Evolutionary conservation across 176 grass and related monocot species (phyloP).

Genomic region (Phyllostachys edulis): DNA sequence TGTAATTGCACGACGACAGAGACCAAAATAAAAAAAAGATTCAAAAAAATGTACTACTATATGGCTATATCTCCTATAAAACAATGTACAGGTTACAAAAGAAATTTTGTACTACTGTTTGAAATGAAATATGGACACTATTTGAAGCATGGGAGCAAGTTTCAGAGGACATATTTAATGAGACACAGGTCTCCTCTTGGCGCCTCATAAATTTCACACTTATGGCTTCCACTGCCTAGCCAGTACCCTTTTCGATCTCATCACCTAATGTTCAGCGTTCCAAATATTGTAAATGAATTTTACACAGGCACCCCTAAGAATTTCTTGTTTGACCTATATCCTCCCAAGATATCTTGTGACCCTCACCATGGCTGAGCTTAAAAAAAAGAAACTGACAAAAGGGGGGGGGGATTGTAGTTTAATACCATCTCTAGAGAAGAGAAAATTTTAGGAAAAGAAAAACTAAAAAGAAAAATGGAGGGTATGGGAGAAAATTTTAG

Average conservation of each 20-base stretch:
- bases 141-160: slow-evolving; percentile 24
- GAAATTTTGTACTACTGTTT: not conserved
- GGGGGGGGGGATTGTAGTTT: not conserved
- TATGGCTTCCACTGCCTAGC: slow-evolving; percentile 35
- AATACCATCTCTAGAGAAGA: not conserved
- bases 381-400: slow-evolving; percentile 37
- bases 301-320: not conserved
- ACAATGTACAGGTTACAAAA: not conserved
- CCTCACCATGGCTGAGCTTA: slow-evolving; percentile 7
- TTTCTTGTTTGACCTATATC: slow-evolving; percentile 41
- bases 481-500: not conserved
- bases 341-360: slow-evolving; percentile 32
- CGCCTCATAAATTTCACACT: slow-evolving; percentile 50
- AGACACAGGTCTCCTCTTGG: slow-evolving; percentile 21
- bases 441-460: not conserved
- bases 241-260: slow-evolving; percentile 22
- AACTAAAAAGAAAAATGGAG: not conserved
- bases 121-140: slow-evolving; percentile 14
- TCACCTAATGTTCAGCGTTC: slow-evolving; percentile 28
- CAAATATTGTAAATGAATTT: slow-evolving; percentile 5
- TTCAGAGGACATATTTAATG: slow-evolving; percentile 39
- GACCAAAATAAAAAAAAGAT: too few species aligned
- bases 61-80: not conserved
- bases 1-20: too few species aligned
- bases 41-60: not conserved